These are phyloP conservation scores for Xerocomellus chrysenteron DNA, from an alignment of 768 basidiomycete genomes.

Conservation along the genomic window DNA sequence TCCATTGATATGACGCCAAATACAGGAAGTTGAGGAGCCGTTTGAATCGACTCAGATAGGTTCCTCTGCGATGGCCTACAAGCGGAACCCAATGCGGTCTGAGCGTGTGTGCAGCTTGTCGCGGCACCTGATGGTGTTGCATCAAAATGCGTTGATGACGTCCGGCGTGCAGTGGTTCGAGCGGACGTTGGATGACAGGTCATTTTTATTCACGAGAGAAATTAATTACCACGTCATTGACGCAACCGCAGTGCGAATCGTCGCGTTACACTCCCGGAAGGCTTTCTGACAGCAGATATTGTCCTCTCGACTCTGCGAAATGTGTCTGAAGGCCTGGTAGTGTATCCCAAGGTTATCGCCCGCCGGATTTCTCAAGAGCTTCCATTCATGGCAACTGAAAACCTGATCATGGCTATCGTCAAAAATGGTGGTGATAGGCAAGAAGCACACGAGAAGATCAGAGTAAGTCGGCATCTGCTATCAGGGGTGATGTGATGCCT, in stretches of 20 bases:
- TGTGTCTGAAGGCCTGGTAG: slow-evolving; percentile 97
- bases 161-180: slow-evolving; percentile 97
- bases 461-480: slow-evolving; percentile 46
- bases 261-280: slow-evolving; percentile 93
- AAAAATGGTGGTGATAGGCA: slow-evolving; percentile 94
- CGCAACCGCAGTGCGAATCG: slow-evolving; percentile 76
- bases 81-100: slow-evolving; percentile 98
- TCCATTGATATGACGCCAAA: slow-evolving; percentile 1
- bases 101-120: slow-evolving; percentile 96
- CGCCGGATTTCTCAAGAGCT: slow-evolving; percentile 91
- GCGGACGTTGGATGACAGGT: slow-evolving; percentile 96
- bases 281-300: slow-evolving; percentile 96
- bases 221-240: slow-evolving; percentile 4
- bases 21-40: slow-evolving; percentile 93
- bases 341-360: slow-evolving; percentile 94
- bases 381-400: slow-evolving; percentile 99
- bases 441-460: slow-evolving; percentile 94
- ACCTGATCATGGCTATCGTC: slow-evolving; percentile 98
- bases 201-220: slow-evolving; percentile 6
- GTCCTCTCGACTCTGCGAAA: slow-evolving; percentile 94
- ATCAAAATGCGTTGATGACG: slow-evolving; percentile 96
- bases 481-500: slow-evolving; percentile 16
- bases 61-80: slow-evolving; percentile 97
- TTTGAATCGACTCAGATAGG: slow-evolving; percentile 99
- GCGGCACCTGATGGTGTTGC: slow-evolving; percentile 93